A percentile compares a stretch with the other conserved stretches of the same genome.
Evolutionary conservation across 2,329 filamentous ascomycete genomes (phyloP).

Genomic region (Pseudocercospora vitis): DNA sequence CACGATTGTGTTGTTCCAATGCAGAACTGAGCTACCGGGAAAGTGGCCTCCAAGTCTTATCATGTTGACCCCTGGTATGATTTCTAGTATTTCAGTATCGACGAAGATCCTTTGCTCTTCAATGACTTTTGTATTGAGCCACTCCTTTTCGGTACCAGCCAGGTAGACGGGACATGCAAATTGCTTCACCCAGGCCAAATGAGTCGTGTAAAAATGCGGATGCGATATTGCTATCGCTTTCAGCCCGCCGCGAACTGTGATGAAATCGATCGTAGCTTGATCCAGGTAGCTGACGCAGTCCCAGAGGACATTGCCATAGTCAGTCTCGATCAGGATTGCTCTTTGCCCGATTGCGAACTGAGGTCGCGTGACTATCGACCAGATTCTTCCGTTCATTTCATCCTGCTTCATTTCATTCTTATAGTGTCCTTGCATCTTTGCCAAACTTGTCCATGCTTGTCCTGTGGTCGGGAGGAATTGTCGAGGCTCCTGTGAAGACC

Average conservation of each 20-base stretch:
- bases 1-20: conserved; percentile 63
- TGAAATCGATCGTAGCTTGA: conserved; percentile 58
- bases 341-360: conserved; percentile 72
- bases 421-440: conserved; percentile 41
- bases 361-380: conserved; percentile 48
- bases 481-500: conserved; percentile 53
- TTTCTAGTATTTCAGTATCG: conserved; percentile 32
- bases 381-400: conserved; percentile 46
- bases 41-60: conserved; percentile 79
- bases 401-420: conserved; percentile 57
- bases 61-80: conserved; percentile 52
- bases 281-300: conserved; percentile 73
- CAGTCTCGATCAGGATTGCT: conserved; percentile 66
- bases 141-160: conserved; percentile 63
- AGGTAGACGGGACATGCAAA: conserved; percentile 72
- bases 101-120: conserved; percentile 50
- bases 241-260: conserved; percentile 64
- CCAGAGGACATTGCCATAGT: conserved; percentile 73
- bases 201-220: conserved; percentile 79
- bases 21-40: conserved; percentile 67
- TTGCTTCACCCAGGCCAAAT: conserved; percentile 68
- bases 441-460: conserved; percentile 66
- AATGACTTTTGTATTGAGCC: conserved; percentile 56
- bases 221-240: conserved; percentile 64
- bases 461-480: conserved; percentile 66